Conservation (phyloP, 345 rosid genomes). For the Arabidopsis suecica region DNA sequence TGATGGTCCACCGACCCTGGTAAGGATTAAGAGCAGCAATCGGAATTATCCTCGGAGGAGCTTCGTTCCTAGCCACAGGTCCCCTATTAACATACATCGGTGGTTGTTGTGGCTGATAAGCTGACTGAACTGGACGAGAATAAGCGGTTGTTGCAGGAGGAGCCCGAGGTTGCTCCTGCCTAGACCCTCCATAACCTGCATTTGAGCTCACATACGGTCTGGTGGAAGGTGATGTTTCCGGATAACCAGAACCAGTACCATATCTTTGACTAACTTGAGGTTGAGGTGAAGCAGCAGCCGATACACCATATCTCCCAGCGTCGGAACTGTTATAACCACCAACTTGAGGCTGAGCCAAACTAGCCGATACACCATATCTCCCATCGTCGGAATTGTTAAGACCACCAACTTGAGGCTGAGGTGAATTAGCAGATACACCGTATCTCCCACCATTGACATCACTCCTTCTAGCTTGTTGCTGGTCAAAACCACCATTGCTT, state of each 20-base stretch:
- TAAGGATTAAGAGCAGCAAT: conserved; percentile 90
- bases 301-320: conserved; percentile 42
- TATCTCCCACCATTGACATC: conserved; percentile 45
- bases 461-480: conserved; percentile 51
- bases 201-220: conserved; percentile 47
- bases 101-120: conserved; percentile 63
- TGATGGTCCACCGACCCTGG: conserved; percentile 87
- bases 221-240: conserved; percentile 46
- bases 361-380: conserved; percentile 46
- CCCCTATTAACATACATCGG: conserved; percentile 72
- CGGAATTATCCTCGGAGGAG: conserved; percentile 72
- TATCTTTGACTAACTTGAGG: conserved; percentile 45
- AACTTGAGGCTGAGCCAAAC: conserved; percentile 43
- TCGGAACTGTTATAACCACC: not conserved
- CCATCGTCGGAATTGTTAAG: not conserved
- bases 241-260: conserved; percentile 43
- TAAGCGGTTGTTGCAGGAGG: conserved; percentile 46
- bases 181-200: conserved; percentile 48
- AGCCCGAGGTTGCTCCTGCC: conserved; percentile 52
- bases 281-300: conserved; percentile 43
- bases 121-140: conserved; percentile 44
- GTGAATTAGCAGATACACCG: conserved; percentile 45
- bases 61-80: conserved; percentile 73
- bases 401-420: conserved; percentile 35
- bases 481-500: conserved; percentile 48